Base-by-base conservation (phyloP, 495 filamentous ascomycete species). In the Delitschia confertaspora region DNA sequence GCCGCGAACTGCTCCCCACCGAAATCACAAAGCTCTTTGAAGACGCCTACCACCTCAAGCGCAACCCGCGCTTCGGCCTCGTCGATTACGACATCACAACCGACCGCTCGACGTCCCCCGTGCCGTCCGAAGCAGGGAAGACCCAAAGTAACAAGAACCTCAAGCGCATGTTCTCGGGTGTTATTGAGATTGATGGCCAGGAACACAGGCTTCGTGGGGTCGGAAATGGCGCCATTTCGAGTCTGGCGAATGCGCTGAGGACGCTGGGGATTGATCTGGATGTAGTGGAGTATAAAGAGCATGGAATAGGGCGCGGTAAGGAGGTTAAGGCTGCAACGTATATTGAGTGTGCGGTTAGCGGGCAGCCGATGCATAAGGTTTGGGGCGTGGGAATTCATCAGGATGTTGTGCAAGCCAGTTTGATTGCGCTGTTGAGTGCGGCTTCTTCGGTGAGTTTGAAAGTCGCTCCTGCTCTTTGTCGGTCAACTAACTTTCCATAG, bases 321-420 rank as follows among this genome's bases (percentile, higher is more conserved):
- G 80, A 87, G 36, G 82, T 83, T 53, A 94, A 91, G 70, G 89
- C 88, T 27, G 89, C 85, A 11, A 88, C 86, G 9, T 98, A 88
- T 54, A 95, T 98, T 45, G 83, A 96, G 63, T 93, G 87, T 62
- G 66, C 77, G n/a, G 78, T 78, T 13, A 77, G 69, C 32, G 69
- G 70, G 22, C 68, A 83, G 53, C n/a, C n/a, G n/a, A n/a, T n/a
- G n/a, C n/a, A n/a, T n/a, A 80, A 73, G 53, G 85, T 95, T 8
- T 98, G 91, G 93, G 91, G 91, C 52, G 85, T 98, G 16, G 91
- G 89, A 37, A 85, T 98, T 49, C 85, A 95, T 62, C 80, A 89
- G 56, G 91, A 98, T 67, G 84, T 93, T 26, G 87, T 93, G 10
- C 87, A 95, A 65, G 86, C 85, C 53, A 87, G 80, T 64, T 72